Evolutionary conservation across 2,329 filamentous ascomycete genomes (phyloP), one percentile per base, ranked within the genome.

Genomic region (Microcyclospora pomicola): DNA sequence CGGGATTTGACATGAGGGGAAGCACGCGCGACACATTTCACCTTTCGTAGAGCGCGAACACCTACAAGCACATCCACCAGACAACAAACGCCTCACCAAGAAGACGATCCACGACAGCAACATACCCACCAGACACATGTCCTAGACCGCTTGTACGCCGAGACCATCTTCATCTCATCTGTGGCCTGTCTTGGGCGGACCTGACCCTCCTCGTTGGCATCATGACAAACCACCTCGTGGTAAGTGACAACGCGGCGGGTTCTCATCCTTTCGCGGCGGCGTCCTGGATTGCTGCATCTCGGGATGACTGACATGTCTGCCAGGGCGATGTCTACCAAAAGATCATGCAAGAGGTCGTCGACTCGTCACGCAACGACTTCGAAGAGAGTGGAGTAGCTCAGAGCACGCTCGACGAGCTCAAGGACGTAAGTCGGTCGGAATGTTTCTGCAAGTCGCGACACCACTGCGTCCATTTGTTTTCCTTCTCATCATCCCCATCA

Each of bases 341-440:
- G 65, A 86, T 98, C 59, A 84, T 96, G 62, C 80, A 88, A 52
- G 81, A 82, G 53, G 66, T 69, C 43, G 59, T 67, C 42, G 49
- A 53, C 35, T 57, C 59, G 49, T 95, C 88, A 55, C 75, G 83
- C 56, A 82, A 88, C 56, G 91, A 96, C 64, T 96, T 98, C 59
- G 91, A 98, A 62, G 91, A 98, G 65, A 85, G 81, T 51, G 91
- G 91, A 53, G 81, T 96, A 48, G 85, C 93, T 53, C 81, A 88
- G 60, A 69, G 75, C 51, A 88, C 88, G 36, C 67, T 98, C 54
- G 77, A 88, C 49, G 84, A 94, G 60, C 69, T 98, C 69, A 80
- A 79, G 63, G 73, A 80, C 76, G 88, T 96, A 69, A 73, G 49
- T 53, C 41, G n/a, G n/a, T n/a, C n/a, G n/a, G n/a, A n/a, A n/a